Conservation (phyloP, 345 rosid genomes). For the Eucalyptus albens region DNA sequence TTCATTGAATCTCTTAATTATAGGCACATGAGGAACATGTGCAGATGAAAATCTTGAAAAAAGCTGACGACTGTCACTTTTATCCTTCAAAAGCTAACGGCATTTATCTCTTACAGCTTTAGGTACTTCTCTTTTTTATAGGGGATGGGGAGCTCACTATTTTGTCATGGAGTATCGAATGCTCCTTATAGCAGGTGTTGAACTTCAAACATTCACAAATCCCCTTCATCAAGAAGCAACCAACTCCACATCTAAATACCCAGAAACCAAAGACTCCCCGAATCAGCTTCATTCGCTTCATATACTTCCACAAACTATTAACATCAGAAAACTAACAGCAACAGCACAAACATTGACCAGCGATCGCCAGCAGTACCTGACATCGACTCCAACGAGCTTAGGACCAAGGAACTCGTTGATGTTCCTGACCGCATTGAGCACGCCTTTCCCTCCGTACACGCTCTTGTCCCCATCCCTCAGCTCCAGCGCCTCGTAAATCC, state of each 20-base stretch:
- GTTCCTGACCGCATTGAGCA: constrained; percentile 60
- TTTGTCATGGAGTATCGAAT: not conserved
- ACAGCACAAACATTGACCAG: not conserved
- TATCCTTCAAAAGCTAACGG: not conserved
- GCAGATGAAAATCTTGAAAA: not conserved
- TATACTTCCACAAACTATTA: not conserved
- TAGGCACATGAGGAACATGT: not conserved
- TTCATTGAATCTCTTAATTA: not conserved
- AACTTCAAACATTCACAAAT: not conserved
- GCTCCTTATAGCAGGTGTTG: not conserved
- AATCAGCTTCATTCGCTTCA: not conserved
- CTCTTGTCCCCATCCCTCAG: constrained; percentile 85
- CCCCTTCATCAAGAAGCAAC: not conserved
- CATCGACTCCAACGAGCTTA: constrained; percentile 83
- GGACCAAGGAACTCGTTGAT: constrained; percentile 75
- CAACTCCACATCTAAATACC: not conserved
- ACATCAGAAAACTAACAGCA: not conserved
- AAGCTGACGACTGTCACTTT: not conserved
- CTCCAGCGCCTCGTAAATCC: constrained; percentile 94
- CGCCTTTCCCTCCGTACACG: constrained; percentile 93
- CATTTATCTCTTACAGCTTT: not conserved
- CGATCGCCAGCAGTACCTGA: constrained; percentile 33
- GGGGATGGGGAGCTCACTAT: not conserved
- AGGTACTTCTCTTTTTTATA: not conserved
- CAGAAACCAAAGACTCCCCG: not conserved